These are phyloP conservation scores for Aspergillus awamori DNA, from an alignment of 2,329 filamentous ascomycete genomes.

Conservation along the genomic window DNA sequence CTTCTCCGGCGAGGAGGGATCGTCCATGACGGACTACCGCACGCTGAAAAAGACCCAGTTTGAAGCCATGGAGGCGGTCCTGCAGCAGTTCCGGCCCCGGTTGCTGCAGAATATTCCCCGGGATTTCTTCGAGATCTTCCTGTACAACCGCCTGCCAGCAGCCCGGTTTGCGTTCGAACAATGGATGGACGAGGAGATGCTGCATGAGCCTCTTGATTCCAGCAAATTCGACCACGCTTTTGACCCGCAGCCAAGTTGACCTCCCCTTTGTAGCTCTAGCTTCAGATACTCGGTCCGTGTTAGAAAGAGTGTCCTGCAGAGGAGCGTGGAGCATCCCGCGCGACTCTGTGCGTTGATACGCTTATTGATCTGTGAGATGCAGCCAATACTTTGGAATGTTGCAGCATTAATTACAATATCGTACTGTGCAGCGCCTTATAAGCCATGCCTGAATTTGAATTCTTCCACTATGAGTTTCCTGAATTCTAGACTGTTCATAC, in stretches of 20 bases:
- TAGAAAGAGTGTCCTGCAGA: no score
- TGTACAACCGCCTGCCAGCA: slow-evolving; percentile 10
- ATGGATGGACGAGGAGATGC: slow-evolving; percentile 11
- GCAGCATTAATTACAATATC: no score
- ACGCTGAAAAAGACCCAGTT: slow-evolving; percentile 9
- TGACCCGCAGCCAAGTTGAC: background rate
- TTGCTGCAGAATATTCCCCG: background rate
- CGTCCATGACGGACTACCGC: slow-evolving; percentile 11
- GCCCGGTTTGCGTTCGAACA: slow-evolving; percentile 4
- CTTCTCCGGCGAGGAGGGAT: slow-evolving; percentile 2
- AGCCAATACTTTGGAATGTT: no score
- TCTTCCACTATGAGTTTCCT: no score
- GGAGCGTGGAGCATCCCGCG: no score
- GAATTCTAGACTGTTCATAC: no score
- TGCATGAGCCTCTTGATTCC: slow-evolving; percentile 9
- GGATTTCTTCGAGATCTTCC: slow-evolving; percentile 13
- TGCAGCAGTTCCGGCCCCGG: slow-evolving; percentile 3
- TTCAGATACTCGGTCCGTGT: no score
- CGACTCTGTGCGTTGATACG: no score
- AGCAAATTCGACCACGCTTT: slow-evolving; percentile 5
- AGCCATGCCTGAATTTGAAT: no score
- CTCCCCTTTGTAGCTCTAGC: no score
- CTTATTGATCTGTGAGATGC: no score
- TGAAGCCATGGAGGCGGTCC: background rate
- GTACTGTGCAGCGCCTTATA: no score